Base-by-base conservation (phyloP, 257 asterid genomes). In the Handroanthus guayacan region DNA sequence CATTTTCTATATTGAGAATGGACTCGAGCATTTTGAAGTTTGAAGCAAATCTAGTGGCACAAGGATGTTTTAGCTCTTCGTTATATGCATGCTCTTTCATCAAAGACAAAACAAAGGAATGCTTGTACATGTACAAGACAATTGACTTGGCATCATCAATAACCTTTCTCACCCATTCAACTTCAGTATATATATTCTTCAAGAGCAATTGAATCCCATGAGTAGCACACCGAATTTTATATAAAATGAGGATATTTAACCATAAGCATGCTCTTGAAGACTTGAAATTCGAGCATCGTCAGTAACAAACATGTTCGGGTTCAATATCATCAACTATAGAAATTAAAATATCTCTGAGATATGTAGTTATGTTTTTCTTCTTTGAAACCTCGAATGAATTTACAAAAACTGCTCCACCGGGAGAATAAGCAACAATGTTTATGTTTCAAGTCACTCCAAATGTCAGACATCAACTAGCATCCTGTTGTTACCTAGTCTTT, bases 401-500 rank as follows among this genome's bases (percentile, higher is more conserved):
- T 11, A 31, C 43, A 60, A 60, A 60, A 11, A 60, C 43, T 10
- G 17, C 43, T 3, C 64, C 39, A 18, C 44, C 18, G 10, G 66
- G 17, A 60, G 66, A 60, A 60, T 31, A 60, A 60, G 66, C 66
- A 60, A 60, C 5, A 0, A 25, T 60, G 17, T 60, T 60, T 60
- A 10, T 60, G 43, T 12, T 65, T 65, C 71, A 65, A 39, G 36
- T 65, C 25, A 44, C 36, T 65, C 71, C 34, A 17, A n/a, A 65
- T 41, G 31, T 65, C n/a, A 16, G 71, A 65, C 54, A 65, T 17
- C 8, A 65, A 9, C 3, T 16, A 41, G 37, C 71, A 65, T 39
- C 54, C 36, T 5, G 4, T 18, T 17, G 9, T 65, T 17, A 43
- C 31, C 34, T 54, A 6, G 13, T 17, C 41, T 9, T 65, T 25